Evolutionary conservation across 257 asterid genomes (phyloP), one percentile per base, ranked within the genome.

Genomic region (Avicennia marina): DNA sequence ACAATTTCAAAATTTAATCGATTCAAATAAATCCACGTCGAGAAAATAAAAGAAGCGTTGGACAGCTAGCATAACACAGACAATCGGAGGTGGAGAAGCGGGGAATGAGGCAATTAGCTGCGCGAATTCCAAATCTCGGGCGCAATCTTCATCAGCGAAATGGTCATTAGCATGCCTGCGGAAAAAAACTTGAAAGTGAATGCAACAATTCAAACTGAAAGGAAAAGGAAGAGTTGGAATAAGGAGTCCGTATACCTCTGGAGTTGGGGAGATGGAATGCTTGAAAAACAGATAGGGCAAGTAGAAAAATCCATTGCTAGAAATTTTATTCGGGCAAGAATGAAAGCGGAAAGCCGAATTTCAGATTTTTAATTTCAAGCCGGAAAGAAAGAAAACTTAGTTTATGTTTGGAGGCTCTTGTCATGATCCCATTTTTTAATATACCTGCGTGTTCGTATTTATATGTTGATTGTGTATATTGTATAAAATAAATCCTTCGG

Each of bases 151-250:
- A 48, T 73, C 83, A 2, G 18, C 20, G 42, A 79, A 79, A 69
- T 79, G 86, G 10, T 73, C 71, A 54, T 71, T 71, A 62, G 72
- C 86, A 41, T 73, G 86, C 19, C 83, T 79, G 66, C 24, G 25
- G 42, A 60, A 33, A 19, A 7, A 48, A 27, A 68, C 42, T 36
- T 33, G 53, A 73, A 61, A 66, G 45, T 43, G 25, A 50, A 32
- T 31, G 21, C 44, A 53, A 29, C n/a, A n/a, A 22, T 22, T 38
- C 24, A 53, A 57, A 54, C 25, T n/a, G 45, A 10, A 33, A 17
- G 4, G 53, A 27, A 13, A 20, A 24, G 56, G 11, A 7, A 38
- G 34, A 44, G 32, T 38, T 2, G 1, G 44, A 45, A 24, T 17
- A 26, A 72, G 22, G 33, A 55, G 1, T 19, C 42, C 31, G 43